Base-by-base conservation (phyloP, 768 basidiomycete genomes). In the Lentinula sp. region DNA sequence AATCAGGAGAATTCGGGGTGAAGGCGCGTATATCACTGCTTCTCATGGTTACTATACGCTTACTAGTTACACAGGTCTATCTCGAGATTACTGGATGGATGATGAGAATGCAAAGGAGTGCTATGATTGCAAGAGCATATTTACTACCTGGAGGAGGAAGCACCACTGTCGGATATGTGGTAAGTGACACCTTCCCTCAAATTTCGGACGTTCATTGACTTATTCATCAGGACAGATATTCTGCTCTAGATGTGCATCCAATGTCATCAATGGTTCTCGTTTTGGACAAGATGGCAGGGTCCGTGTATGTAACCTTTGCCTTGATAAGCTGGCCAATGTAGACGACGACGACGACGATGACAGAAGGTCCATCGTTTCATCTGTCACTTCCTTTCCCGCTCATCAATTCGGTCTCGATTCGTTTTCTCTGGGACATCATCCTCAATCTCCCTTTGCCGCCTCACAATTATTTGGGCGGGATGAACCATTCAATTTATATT, bases 141-240 rank as follows among this genome's bases (percentile, higher is more conserved):
- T 99, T 74, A 93, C 93, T 0, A 84, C 95, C 2, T 98, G 93
- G 93, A 77, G 95, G 57, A 78, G 97, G 64, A 97, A 95, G 72
- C 97, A 99, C 68, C 97, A 99, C 70, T 99, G 97, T 74, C 86
- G 97, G 12, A 94, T 98, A 72, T 98, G 97, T 69, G 94, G 94
- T 90, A 69, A 60, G 82, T 73, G 57, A 41, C 48, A 16, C 39
- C 18, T 56, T 53, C 53, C 32, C 20, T 48, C 50, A 57, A 43
- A 20, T n/a, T 23, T 13, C 46, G 9, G 39, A n/a, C 46, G 61
- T 56, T 39, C 49, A 10, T 41, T 51, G 18, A 53, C 58, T 37
- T 2, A 35, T 28, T 41, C 35, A 59, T 20, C 51, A 90, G 95
- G 95, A 36, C 95, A 97, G 73, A 95, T 99, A 71, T 99, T 98